These are phyloP conservation scores for Nicotiana knightiana DNA, from an alignment of 257 asterid genomes.

Conservation along the genomic window DNA sequence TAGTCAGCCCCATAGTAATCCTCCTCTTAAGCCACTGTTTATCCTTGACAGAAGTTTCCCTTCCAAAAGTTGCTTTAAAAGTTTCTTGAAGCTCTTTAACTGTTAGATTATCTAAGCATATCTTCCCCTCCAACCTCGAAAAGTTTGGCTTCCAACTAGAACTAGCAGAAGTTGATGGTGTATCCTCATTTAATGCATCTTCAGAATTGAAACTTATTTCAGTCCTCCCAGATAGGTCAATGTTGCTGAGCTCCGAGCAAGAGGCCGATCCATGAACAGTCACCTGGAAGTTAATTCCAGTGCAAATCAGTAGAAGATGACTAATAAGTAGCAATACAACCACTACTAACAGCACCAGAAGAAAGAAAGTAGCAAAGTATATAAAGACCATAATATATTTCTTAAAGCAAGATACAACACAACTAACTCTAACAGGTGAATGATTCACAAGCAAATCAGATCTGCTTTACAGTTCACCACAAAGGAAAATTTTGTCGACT, in stretches of 20 bases:
- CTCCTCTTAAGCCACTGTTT: conserved; percentile 94
- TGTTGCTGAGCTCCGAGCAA: conserved; percentile 22
- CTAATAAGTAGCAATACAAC: neutral
- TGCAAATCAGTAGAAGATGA: neutral
- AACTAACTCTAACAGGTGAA: neutral
- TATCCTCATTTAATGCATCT: conserved; percentile 30
- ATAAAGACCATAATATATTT: neutral
- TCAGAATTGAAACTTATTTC: conserved; percentile 33
- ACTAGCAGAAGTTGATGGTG: conserved; percentile 35
- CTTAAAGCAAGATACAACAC: neutral
- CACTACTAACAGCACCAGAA: neutral
- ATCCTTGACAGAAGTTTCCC: conserved; percentile 94
- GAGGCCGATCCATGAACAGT: conserved; percentile 18
- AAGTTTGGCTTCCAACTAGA: conserved; percentile 60
- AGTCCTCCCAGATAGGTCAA: conserved; percentile 25
- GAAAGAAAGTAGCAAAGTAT: neutral
- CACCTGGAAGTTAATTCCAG: conserved; percentile 37
- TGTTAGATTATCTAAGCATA: conserved; percentile 64
- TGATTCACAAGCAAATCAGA: neutral
- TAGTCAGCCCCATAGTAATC: conserved; percentile 84
- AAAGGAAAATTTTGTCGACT: neutral
- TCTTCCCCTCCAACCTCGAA: conserved; percentile 75
- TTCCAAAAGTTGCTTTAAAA: conserved; percentile 88
- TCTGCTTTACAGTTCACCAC: neutral
- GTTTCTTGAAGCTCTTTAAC: conserved; percentile 93